These are phyloP conservation scores for Zymoseptoria tritici DNA, from an alignment of 2,329 filamentous ascomycete species.

Conservation along the genomic window DNA sequence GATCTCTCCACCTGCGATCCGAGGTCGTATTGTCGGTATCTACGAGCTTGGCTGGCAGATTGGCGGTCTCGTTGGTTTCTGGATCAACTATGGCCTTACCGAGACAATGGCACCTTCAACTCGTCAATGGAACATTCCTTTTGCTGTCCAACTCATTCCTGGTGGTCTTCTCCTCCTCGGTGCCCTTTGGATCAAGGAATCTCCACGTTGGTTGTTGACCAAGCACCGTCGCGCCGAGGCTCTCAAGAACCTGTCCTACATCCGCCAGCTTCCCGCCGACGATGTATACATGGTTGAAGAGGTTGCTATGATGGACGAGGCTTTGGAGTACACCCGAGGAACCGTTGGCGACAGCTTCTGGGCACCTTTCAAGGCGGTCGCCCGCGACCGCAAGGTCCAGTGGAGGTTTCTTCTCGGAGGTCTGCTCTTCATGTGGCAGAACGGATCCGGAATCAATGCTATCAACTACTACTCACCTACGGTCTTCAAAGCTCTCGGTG, in stretches of 20 bases:
- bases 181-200: conserved; percentile 38
- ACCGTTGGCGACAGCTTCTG: conserved; percentile 66
- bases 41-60: conserved; percentile 52
- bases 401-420: conserved; percentile 68
- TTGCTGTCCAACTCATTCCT: conserved; percentile 61
- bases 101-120: conserved; percentile 38
- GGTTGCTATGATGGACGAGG: conserved; percentile 60
- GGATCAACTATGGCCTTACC: conserved; percentile 40
- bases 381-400: conserved; percentile 51
- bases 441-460: conserved; percentile 68
- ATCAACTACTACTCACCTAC: conserved; percentile 70
- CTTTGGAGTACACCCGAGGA: conserved; percentile 56
- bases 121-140: conserved; percentile 43
- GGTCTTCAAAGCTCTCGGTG: conserved; percentile 59
- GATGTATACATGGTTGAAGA: conserved; percentile 68
- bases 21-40: conserved; percentile 52
- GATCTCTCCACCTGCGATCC: conserved; percentile 50
- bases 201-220: conserved; percentile 38
- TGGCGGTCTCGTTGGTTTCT: conserved; percentile 45
- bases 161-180: conserved; percentile 50
- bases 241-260: conserved; percentile 49
- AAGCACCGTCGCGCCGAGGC: conserved; percentile 37
- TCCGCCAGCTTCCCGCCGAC: conserved; percentile 50
- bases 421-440: conserved; percentile 73
- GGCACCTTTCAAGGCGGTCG: conserved; percentile 57